phyloP scores from a whole-genome alignment of 2,329 filamentous ascomycete species.

The Fusarium graminum region DNA sequence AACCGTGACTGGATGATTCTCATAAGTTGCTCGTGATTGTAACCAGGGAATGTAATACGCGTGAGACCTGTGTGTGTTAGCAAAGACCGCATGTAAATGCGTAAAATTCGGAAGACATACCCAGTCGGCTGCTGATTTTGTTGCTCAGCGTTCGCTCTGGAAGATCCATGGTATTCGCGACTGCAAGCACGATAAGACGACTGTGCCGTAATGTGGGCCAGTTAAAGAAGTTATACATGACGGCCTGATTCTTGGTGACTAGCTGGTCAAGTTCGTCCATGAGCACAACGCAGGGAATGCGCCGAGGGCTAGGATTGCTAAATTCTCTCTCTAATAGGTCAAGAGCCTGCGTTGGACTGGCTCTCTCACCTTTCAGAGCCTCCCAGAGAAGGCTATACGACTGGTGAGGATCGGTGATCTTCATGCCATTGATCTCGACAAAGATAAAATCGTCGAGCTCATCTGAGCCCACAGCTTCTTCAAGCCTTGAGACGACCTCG shows the following conservation, averaged over 20 bases:
- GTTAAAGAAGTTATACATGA: conserved; percentile 99
- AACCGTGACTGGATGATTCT: conserved; percentile 96
- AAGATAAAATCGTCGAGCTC: conserved; percentile 99
- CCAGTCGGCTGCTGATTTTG: conserved; percentile 94
- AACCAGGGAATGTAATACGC: conserved; percentile 95
- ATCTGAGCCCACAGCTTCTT: conserved; percentile 87
- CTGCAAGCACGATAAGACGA: conserved; percentile 92
- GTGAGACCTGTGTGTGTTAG: conserved; percentile 72
- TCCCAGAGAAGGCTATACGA: conserved; percentile 97
- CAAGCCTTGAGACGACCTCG: conserved; percentile 90
- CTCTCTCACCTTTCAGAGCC: conserved; percentile 90
- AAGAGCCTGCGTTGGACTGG: conserved; percentile 90
- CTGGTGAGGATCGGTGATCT: conserved; percentile 97
- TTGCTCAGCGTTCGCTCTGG: conserved; percentile 96
- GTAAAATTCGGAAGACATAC: conserved; percentile 51
- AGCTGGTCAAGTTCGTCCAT: conserved; percentile 99
- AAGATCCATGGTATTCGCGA: conserved; percentile 99
- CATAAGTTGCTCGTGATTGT: conserved; percentile 97
- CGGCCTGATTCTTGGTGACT: conserved; percentile 97
- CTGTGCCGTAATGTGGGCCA: conserved; percentile 95
- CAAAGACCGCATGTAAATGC: not conserved
- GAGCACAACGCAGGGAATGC: conserved; percentile 94
- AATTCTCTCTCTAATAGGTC: conserved; percentile 94
- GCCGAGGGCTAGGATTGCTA: conserved; percentile 86
- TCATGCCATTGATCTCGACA: conserved; percentile 99